Conservation (phyloP, 495 filamentous ascomycete species). For the Glonium stellatum region DNA sequence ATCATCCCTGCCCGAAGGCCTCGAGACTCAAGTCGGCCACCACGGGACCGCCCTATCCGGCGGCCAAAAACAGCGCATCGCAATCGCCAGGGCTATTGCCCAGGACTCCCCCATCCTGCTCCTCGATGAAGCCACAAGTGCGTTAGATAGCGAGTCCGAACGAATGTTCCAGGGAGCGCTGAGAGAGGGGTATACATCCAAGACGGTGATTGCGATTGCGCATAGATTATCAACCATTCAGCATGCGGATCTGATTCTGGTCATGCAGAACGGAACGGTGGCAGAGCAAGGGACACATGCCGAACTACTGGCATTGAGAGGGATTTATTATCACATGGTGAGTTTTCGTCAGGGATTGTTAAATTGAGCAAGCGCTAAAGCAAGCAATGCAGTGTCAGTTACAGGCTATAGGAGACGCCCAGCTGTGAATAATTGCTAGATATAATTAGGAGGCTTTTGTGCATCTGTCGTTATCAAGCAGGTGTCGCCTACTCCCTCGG, state of each 20-base stretch:
- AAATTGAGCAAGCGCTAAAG: too few relatives aligned
- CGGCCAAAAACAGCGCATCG: conserved; percentile 30
- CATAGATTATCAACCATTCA: conserved; percentile 31
- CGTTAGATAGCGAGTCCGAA: conserved; percentile 30
- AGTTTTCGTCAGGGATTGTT: too few relatives aligned
- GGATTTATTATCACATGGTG: conserved; percentile 22
- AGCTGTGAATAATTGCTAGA: too few relatives aligned
- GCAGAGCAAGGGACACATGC: conserved; percentile 30
- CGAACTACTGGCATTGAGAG: conserved; percentile 24
- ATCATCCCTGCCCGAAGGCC: too few relatives aligned
- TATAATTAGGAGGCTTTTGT: too few relatives aligned
- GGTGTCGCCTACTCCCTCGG: too few relatives aligned
- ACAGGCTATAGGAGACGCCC: too few relatives aligned
- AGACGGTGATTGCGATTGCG: conserved; percentile 32
- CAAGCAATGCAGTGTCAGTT: too few relatives aligned
- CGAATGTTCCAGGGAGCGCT: conserved; percentile 29
- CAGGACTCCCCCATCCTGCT: conserved; percentile 28
- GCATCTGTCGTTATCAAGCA: too few relatives aligned
- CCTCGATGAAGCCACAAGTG: conserved; percentile 32
- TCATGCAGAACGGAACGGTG: conserved; percentile 25
- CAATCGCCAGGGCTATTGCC: conserved; percentile 33
- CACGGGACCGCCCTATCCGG: conserved; percentile 24
- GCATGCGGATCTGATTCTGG: conserved; percentile 31
- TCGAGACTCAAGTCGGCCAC: conserved; percentile 29
- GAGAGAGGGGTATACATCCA: conserved; percentile 15